These are phyloP conservation scores for Fusarium sp. DNA, from an alignment of 2,329 filamentous ascomycete genomes.

Conservation along the genomic window DNA sequence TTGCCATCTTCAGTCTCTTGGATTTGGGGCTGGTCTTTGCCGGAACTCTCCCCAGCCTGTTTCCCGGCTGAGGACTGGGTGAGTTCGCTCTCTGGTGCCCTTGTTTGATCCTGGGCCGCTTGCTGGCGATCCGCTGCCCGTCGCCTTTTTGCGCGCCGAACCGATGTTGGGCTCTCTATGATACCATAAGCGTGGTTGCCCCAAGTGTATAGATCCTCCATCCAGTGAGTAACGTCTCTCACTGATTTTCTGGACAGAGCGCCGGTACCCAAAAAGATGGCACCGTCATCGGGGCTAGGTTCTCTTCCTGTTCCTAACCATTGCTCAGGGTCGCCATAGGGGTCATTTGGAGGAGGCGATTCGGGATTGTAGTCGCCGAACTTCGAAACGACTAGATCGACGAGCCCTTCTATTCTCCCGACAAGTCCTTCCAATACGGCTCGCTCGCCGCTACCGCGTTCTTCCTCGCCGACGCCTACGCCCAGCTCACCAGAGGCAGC, in stretches of 20 bases:
- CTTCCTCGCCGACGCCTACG: slow-evolving; percentile 93
- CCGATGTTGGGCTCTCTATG: slow-evolving; percentile 77
- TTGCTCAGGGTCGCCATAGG: slow-evolving; percentile 38
- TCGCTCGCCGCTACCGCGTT: slow-evolving; percentile 90
- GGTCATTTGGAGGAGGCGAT: slow-evolving; percentile 34
- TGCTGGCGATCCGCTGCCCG: slow-evolving; percentile 39
- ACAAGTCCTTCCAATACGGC: slow-evolving; percentile 93
- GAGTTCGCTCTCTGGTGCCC: background rate
- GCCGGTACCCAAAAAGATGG: slow-evolving; percentile 85
- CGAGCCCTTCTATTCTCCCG: slow-evolving; percentile 79
- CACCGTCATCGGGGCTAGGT: slow-evolving; percentile 78
- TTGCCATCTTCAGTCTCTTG: slow-evolving; percentile 46
- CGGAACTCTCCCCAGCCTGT: background rate
- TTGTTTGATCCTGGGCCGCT: background rate
- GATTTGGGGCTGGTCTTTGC: slow-evolving; percentile 28
- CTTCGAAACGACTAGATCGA: slow-evolving; percentile 87
- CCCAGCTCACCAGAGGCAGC: slow-evolving; percentile 91
- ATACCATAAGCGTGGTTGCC: slow-evolving; percentile 88
- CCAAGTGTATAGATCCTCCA: slow-evolving; percentile 86
- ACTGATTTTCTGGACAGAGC: slow-evolving; percentile 76
- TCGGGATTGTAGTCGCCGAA: slow-evolving; percentile 68
- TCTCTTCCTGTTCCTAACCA: slow-evolving; percentile 81
- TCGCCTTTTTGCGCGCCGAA: slow-evolving; percentile 59
- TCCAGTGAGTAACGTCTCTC: slow-evolving; percentile 81
- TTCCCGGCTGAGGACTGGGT: background rate